Evolutionary conservation across 805 yeast genomes (phyloP).

Genomic region (Saccharomycopsis sp.): DNA sequence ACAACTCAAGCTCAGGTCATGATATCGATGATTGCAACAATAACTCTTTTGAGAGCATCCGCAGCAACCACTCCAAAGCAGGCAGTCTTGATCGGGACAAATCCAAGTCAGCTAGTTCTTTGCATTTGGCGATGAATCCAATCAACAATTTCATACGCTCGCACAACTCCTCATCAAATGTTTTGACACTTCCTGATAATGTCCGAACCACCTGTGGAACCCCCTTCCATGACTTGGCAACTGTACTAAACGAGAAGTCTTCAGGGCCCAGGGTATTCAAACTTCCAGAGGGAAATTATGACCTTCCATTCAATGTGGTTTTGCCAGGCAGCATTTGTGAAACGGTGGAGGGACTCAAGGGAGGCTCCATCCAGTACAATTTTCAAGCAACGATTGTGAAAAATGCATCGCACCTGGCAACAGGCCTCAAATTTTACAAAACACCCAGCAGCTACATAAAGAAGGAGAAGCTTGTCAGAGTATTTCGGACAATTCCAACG

Average conservation of each 20-base stretch:
- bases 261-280: constrained; percentile 5
- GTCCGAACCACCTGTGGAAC: constrained; percentile 11
- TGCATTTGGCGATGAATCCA: too few relatives aligned
- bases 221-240: constrained; percentile 8
- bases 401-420: constrained; percentile 1
- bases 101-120: too few relatives aligned
- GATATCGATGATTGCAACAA: too few relatives aligned
- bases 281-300: constrained; percentile 58
- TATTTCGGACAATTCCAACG: constrained; percentile 76
- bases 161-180: constrained; percentile 2
- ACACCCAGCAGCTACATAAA: constrained; percentile 39
- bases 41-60: too few relatives aligned
- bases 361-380: constrained; percentile 63
- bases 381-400: constrained; percentile 75
- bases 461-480: constrained; percentile 64
- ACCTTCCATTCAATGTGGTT: constrained; percentile 77
- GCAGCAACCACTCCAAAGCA: too few relatives aligned
- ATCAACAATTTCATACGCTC: constrained; percentile 6
- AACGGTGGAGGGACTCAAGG: constrained; percentile 81
- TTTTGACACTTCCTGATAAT: constrained; percentile 10
- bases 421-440: constrained; percentile 2
- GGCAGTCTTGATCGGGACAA: too few relatives aligned
- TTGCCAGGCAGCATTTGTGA: constrained; percentile 81
- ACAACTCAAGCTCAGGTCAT: too few relatives aligned
- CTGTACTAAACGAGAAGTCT: background rate